Evolutionary conservation across 257 asterid genomes (phyloP).

Genomic region (Avicennia marina): DNA sequence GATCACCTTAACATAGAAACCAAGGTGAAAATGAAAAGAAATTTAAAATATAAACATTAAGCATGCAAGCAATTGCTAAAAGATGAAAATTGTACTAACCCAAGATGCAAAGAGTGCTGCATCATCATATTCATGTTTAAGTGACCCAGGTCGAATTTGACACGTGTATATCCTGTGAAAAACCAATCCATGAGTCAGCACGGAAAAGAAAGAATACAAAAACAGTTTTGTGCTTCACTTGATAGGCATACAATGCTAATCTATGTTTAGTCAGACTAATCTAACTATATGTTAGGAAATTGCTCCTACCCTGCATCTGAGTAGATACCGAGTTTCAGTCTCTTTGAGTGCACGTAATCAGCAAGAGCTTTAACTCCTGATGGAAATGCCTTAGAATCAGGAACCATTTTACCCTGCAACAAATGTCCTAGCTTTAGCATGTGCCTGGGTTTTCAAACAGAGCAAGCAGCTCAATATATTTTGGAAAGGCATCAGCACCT

Average conservation of each 20-base stretch:
- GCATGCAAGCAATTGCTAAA: not conserved
- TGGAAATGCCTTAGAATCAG: slow-evolving; percentile 59
- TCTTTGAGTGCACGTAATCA: slow-evolving; percentile 67
- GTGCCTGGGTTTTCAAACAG: too few relatives aligned
- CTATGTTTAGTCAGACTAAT: not conserved
- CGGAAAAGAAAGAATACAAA: slow-evolving; percentile 10
- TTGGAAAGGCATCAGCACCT: not conserved
- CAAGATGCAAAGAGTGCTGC: slow-evolving; percentile 63
- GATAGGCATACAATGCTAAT: not conserved
- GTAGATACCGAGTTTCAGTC: slow-evolving; percentile 72
- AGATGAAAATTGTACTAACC: slow-evolving; percentile 37
- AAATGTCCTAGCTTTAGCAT: slow-evolving; percentile 2
- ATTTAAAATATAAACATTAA: not conserved
- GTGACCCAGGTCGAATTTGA: slow-evolving; percentile 68
- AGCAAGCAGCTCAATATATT: too few relatives aligned
- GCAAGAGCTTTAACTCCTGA: slow-evolving; percentile 74
- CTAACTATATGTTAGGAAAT: not conserved
- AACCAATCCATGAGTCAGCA: slow-evolving; percentile 17
- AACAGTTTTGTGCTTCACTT: not conserved
- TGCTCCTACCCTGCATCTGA: slow-evolving; percentile 79
- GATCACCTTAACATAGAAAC: too few relatives aligned
- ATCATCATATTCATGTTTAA: slow-evolving; percentile 52
- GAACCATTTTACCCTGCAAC: slow-evolving; percentile 55
- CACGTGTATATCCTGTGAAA: slow-evolving; percentile 50
- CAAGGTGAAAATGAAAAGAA: not conserved